A percentile compares a stretch with the other conserved stretches of the same genome.
These are phyloP conservation scores for Fusarium metavorans DNA, from an alignment of 2,329 filamentous ascomycete genomes.

Conservation along the genomic window DNA sequence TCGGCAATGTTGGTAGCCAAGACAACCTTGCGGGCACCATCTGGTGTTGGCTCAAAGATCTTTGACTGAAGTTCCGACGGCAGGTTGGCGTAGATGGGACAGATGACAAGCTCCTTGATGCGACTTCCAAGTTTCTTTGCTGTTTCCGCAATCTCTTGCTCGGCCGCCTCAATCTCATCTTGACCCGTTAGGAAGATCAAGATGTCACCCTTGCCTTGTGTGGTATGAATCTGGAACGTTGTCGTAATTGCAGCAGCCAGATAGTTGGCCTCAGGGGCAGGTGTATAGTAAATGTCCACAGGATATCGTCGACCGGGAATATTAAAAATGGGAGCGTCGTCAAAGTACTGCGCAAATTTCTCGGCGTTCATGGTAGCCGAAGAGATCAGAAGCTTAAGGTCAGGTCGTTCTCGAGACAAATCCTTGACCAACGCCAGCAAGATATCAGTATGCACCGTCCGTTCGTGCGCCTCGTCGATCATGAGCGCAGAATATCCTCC, in stretches of 20 bases:
- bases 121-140: constrained; percentile 86
- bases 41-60: constrained; percentile 94
- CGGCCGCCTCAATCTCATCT: constrained; percentile 93
- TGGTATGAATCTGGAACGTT: constrained; percentile 93
- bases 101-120: constrained; percentile 87
- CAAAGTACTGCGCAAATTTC: constrained; percentile 92
- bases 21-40: constrained; percentile 88
- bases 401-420: constrained; percentile 82
- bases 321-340: constrained; percentile 93
- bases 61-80: constrained; percentile 91
- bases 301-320: constrained; percentile 91
- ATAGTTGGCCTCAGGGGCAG: constrained; percentile 93
- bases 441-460: constrained; percentile 92
- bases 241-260: constrained; percentile 91
- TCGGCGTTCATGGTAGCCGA: constrained; percentile 95
- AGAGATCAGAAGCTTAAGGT: constrained; percentile 90
- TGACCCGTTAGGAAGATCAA: constrained; percentile 95
- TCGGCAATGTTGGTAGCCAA: constrained; percentile 97
- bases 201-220: constrained; percentile 87
- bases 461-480: constrained; percentile 97
- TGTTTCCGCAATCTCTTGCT: constrained; percentile 86
- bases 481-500: constrained; percentile 88
- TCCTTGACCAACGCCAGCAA: constrained; percentile 90
- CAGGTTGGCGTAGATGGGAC: constrained; percentile 93
- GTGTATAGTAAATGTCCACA: constrained; percentile 92